Base-by-base conservation (phyloP, 2,329 filamentous ascomycete genomes). In the Cryphonectria nitschkei region DNA sequence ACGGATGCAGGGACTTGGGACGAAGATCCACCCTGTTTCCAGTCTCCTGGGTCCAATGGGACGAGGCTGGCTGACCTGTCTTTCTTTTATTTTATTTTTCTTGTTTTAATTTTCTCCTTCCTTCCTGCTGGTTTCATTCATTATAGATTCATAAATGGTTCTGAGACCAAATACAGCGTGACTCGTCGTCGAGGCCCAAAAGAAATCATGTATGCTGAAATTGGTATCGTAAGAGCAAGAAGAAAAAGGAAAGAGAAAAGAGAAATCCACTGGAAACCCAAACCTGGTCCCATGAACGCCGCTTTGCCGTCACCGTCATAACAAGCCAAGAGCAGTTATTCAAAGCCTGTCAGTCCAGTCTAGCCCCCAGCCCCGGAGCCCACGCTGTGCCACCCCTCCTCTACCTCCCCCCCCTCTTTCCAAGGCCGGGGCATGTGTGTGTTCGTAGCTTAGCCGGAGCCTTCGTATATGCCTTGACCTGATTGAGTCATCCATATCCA, bases 201-300 rank as follows among this genome's bases (percentile, higher is more conserved):
- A 58, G 41, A 65, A 70, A 62, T 58, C 52, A 68, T 67, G 60
- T 66, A 62, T 73, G 34, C 65, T 72, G 65, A 68, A 70, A 70
- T 65, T 73, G 72, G 72, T 73, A 73, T 73, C 72, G 68, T 73
- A 56, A 29, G 61, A 32, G n/a, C 32, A 62, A 56, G 26, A 29
- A 34, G 37, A 66, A 39, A 60, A 66, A n/a, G 26, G 37, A 50
- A 61, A 32, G 39, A 46, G 54, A 52, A 43, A 37, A 26, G 34
- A 32, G 65, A 39, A 61, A 60, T 4, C 26, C 11, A 43, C 50
- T 62, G 32, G 32, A 32, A 65, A 62, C 65, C 46, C 68, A 61
- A 68, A 62, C 50, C 39, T 26, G 54, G 43, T 62, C 43, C 41
- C 39, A 29, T 29, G 61, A 68, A 64, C 61, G 61, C 61, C 67